phyloP scores from a whole-genome alignment of 768 basidiomycete species.

The Suillus cothurnatus region DNA sequence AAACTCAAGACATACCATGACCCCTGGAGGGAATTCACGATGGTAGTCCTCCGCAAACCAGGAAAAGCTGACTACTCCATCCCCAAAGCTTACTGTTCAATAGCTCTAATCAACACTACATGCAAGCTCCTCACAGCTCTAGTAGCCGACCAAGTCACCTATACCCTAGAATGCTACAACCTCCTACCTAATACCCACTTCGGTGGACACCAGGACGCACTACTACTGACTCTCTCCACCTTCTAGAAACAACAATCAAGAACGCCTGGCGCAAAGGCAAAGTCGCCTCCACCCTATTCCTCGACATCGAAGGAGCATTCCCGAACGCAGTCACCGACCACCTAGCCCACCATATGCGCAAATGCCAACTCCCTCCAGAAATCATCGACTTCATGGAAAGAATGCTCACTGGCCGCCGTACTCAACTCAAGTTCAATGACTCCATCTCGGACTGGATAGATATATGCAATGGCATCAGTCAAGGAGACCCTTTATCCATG shows the following conservation, averaged over 20 bases:
- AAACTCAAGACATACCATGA: not conserved
- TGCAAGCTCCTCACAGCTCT: constrained; percentile 32
- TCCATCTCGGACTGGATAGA: constrained; percentile 6
- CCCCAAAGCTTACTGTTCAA: constrained; percentile 39
- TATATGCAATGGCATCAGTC: constrained; percentile 23
- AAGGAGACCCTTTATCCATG: constrained; percentile 9
- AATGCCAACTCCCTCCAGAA: constrained; percentile 21
- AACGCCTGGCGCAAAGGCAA: constrained; percentile 36
- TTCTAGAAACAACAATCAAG: constrained; percentile 36
- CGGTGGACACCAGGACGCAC: not conserved
- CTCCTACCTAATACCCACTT: constrained; percentile 40
- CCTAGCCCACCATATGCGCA: constrained; percentile 36
- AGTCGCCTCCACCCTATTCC: constrained; percentile 34
- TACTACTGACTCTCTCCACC: constrained; percentile 38
- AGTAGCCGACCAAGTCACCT: constrained; percentile 29
- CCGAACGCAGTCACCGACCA: constrained; percentile 17
- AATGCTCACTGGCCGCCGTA: constrained; percentile 20
- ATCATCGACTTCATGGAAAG: constrained; percentile 28
- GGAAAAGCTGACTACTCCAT: constrained; percentile 36
- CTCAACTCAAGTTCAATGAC: constrained; percentile 19
- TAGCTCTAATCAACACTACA: constrained; percentile 36
- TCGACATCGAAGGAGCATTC: constrained; percentile 40
- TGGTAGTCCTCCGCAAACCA: constrained; percentile 29
- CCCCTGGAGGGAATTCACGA: not conserved
- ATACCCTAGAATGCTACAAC: constrained; percentile 30